A percentile compares a stretch with the other conserved stretches of the same genome.
Evolutionary conservation across 441 rosid species (phyloP).

Genomic region (Populus trichocarpa): DNA sequence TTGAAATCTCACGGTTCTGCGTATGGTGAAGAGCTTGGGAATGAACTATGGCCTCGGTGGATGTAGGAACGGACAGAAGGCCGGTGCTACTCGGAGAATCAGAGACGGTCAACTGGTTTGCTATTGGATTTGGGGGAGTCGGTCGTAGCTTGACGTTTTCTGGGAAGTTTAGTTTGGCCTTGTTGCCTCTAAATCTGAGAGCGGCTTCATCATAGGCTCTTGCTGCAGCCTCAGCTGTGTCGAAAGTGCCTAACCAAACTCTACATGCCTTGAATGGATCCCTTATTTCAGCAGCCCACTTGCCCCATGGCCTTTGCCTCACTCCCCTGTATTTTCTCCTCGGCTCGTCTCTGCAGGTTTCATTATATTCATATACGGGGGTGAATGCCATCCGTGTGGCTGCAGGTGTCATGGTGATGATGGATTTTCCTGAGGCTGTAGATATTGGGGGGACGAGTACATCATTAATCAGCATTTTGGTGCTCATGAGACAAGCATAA

Average conservation of each 20-base stretch:
- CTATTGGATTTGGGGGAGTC: slow-evolving; percentile 19
- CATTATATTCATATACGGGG: slow-evolving; percentile 47
- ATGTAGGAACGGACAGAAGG: slow-evolving; percentile 36
- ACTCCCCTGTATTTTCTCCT: slow-evolving; percentile 83
- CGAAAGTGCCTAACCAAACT: slow-evolving; percentile 66
- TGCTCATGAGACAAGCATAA: background rate
- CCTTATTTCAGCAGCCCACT: slow-evolving; percentile 95
- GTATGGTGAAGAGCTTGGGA: slow-evolving; percentile 18
- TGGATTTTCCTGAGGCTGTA: slow-evolving; percentile 5
- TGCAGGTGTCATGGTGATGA: background rate
- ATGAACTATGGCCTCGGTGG: slow-evolving; percentile 21
- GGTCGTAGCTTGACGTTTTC: slow-evolving; percentile 28
- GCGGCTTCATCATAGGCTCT: no score
- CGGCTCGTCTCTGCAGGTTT: slow-evolving; percentile 32
- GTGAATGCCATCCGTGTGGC: background rate
- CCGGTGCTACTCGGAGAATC: slow-evolving; percentile 23
- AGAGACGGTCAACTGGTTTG: slow-evolving; percentile 32
- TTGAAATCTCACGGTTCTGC: slow-evolving; percentile 16
- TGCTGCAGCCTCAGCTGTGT: no score
- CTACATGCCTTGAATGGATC: slow-evolving; percentile 83
- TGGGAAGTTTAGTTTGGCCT: no score
- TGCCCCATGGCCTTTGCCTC: slow-evolving; percentile 94
- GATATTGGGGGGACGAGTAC: background rate
- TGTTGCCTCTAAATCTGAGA: no score
- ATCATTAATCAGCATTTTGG: background rate